These are phyloP conservation scores for Amniculicola lignicola DNA, from an alignment of 495 filamentous ascomycete species.

Conservation along the genomic window DNA sequence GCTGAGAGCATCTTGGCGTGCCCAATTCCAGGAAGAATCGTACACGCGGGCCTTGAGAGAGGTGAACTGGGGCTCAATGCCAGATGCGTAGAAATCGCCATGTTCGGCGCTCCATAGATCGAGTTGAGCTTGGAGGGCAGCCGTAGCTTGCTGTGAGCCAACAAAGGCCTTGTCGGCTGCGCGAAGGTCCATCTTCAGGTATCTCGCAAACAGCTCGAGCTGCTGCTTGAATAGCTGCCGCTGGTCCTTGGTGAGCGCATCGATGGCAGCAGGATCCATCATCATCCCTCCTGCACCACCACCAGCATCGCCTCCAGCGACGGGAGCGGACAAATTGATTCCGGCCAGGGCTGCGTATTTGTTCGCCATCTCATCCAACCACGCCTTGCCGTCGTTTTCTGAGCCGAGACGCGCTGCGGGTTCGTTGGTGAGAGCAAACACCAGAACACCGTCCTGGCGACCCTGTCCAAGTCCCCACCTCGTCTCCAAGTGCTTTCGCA, in stretches of 20 bases:
- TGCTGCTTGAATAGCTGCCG: slow-evolving; percentile 94
- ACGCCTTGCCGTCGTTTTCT: slow-evolving; percentile 87
- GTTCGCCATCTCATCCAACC: slow-evolving; percentile 77
- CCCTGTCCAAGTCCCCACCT: slow-evolving; percentile 86
- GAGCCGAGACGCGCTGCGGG: slow-evolving; percentile 81
- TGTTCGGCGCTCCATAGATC: slow-evolving; percentile 95
- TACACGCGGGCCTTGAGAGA: slow-evolving; percentile 91
- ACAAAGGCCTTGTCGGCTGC: slow-evolving; percentile 92
- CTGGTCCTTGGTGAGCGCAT: slow-evolving; percentile 96
- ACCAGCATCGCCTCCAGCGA: slow-evolving; percentile 71
- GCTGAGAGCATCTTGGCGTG: slow-evolving; percentile 89
- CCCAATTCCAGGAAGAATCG: slow-evolving; percentile 99
- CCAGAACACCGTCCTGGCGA: slow-evolving; percentile 84
- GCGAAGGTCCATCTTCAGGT: slow-evolving; percentile 93
- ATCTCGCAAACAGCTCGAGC: slow-evolving; percentile 87
- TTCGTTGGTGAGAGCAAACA: slow-evolving; percentile 90
- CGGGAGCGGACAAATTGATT: slow-evolving; percentile 75
- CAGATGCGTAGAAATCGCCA: slow-evolving; percentile 90
- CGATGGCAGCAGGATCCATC: slow-evolving; percentile 97
- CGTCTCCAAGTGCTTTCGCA: slow-evolving; percentile 90
- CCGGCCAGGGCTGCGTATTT: slow-evolving; percentile 87
- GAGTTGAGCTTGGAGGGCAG: slow-evolving; percentile 83
- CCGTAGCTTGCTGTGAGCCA: slow-evolving; percentile 74
- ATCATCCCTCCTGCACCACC: slow-evolving; percentile 81
- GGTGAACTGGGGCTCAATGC: slow-evolving; percentile 92